Percentiles rank a stretch among this genome's conserved stretches.
Conservation (phyloP, 2,329 filamentous ascomycete species). For the Colletotrichum tanaceti region DNA sequence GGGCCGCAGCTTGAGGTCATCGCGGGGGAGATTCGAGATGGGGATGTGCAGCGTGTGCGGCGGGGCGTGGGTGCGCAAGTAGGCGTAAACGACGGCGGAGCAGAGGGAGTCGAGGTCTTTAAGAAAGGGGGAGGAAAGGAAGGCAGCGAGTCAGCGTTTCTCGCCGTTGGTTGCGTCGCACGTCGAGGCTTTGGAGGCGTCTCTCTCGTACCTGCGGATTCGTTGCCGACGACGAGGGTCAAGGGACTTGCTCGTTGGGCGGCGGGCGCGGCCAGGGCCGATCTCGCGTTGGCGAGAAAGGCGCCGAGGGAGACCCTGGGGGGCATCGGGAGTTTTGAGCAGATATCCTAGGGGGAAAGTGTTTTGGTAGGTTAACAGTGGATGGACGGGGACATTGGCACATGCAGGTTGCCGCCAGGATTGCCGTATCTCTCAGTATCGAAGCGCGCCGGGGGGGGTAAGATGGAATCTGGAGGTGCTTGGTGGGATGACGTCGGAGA, state of each 20-base stretch:
- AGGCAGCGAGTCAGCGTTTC: not conserved
- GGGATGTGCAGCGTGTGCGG: constrained; percentile 73
- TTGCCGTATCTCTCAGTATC: not conserved
- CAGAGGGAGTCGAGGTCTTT: constrained; percentile 84
- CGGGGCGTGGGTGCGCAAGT: constrained; percentile 72
- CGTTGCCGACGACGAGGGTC: constrained; percentile 74
- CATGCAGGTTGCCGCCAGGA: constrained; percentile 9
- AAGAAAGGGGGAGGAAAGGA: not conserved
- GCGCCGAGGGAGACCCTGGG: constrained; percentile 56
- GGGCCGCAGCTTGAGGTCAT: constrained; percentile 77
- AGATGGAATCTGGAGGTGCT: not conserved
- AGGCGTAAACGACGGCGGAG: constrained; percentile 78
- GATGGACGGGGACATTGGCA: not conserved
- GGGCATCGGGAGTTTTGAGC: constrained; percentile 44
- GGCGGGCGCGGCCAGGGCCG: constrained; percentile 56
- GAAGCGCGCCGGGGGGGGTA: constrained; percentile 12
- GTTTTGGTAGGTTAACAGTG: not conserved
- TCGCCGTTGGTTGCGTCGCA: not conserved
- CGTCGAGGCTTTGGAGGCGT: not conserved
- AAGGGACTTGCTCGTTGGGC: constrained; percentile 61
- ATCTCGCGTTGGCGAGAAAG: constrained; percentile 64
- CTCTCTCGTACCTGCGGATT: constrained; percentile 67
- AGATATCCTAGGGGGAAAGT: too few relatives aligned
- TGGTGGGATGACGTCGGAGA: constrained; percentile 31
- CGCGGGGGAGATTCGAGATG: constrained; percentile 75